Evolutionary conservation across 2,329 filamentous ascomycete species (phyloP).

Genomic region (Aulographum hederae): DNA sequence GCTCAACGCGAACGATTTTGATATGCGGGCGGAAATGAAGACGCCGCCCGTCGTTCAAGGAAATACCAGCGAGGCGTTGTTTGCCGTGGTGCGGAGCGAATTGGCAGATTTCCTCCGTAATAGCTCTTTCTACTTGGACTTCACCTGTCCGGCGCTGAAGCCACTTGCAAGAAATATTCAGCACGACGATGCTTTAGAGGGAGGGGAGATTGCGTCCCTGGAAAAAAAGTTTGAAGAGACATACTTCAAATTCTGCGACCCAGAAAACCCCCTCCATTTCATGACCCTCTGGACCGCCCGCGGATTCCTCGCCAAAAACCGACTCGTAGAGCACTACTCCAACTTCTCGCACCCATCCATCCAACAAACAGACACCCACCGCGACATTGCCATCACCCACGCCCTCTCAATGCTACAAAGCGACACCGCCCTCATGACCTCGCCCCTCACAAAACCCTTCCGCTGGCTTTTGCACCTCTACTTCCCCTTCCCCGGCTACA

Average conservation of each 20-base stretch:
- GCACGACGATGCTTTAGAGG: constrained; percentile 6
- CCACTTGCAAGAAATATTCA: constrained; percentile 11
- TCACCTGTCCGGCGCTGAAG: constrained; percentile 22
- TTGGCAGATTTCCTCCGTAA: constrained; percentile 22
- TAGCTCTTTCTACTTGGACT: constrained; percentile 25
- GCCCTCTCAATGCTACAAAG: constrained; percentile 24
- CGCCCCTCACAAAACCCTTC: constrained; percentile 21
- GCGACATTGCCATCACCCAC: constrained; percentile 12
- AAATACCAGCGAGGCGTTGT: constrained; percentile 22
- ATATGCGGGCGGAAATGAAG: constrained; percentile 22
- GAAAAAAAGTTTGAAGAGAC: constrained; percentile 25
- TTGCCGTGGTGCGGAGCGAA: constrained; percentile 24
- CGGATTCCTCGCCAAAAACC: constrained; percentile 27
- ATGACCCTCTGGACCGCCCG: constrained; percentile 29
- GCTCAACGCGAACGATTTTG: constrained; percentile 24
- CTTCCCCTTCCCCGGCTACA: constrained; percentile 31
- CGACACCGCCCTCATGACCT: constrained; percentile 26
- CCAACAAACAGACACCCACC: constrained; percentile 9
- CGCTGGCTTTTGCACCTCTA: constrained; percentile 24
- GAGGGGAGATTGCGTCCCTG: constrained; percentile 15
- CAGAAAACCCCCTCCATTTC: constrained; percentile 25
- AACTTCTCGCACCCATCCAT: constrained; percentile 5
- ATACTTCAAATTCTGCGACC: constrained; percentile 25
- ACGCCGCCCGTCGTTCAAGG: constrained; percentile 11
- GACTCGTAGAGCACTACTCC: constrained; percentile 31